Evolutionary conservation across 495 filamentous ascomycete species (phyloP), one percentile per base, ranked within the genome.

Genomic region (Rusavskia elegans): DNA sequence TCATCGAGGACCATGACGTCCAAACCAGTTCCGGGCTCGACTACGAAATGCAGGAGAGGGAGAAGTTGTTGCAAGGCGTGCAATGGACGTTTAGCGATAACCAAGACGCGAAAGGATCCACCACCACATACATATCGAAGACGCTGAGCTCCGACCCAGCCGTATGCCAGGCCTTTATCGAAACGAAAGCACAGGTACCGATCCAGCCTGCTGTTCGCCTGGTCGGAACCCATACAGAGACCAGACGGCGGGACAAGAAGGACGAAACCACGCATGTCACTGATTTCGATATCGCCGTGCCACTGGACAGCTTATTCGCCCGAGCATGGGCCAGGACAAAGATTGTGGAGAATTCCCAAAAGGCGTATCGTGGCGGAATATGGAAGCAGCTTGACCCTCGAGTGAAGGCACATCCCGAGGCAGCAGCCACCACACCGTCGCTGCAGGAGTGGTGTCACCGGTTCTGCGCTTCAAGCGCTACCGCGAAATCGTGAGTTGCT

Each of bases 391-490:
- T 48, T 9, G 45, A 27, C 25, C 21, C 21, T n/a, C 16, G 45
- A 17, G n/a, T 48, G 21, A 48, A 48, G 17, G 45, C 45, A 25
- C 23, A 48, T 16, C 29, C 45, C 8, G 23, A 48, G 29, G 29
- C 23, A 17, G 29, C 45, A 32, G 21, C 7, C 19, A 29, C n/a
- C 8, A n/a, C 45, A 48, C 45, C 45, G 7, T 48, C 45, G 16
- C 21, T 48, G 19, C 17, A 48, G 29, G 45, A 48, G 45, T 48
- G 45, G 45, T 48, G 45, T 48, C 45, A 48, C 29, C 45, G 45
- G 17, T 48, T 48, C 25, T 48, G 45, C 19, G 45, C 45, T 3
- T 48, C 45, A 29, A 48, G 45, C 10, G 29, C 45, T 7, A 48
- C 9, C 21, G n/a, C 29, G 19, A 48, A 48, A 48, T 20, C 45